Conservation (phyloP, 2,329 filamentous ascomycete species). For the Neopestalotiopsis clavispora region DNA sequence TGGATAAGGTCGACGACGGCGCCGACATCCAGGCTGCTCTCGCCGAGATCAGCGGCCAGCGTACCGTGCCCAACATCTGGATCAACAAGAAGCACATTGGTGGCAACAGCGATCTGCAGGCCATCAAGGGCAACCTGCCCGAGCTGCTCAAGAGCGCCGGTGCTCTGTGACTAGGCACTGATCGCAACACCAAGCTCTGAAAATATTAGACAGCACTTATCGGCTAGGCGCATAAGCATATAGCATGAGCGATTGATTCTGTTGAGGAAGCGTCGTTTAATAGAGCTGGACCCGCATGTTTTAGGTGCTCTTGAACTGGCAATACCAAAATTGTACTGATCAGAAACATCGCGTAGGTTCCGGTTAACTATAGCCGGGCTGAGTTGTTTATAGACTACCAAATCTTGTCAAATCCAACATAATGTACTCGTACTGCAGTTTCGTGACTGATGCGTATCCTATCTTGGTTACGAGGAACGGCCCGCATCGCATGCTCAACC, state of each 20-base stretch:
- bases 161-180: conserved; percentile 56
- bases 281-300: not conserved
- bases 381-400: not conserved
- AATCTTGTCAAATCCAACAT: not conserved
- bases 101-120: conserved; percentile 89
- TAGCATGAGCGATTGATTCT: not conserved
- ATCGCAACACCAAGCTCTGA: not conserved
- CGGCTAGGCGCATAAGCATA: not conserved
- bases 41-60: conserved; percentile 78
- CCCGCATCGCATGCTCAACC: no score
- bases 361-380: not conserved
- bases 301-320: not conserved
- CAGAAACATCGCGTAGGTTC: not conserved
- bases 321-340: not conserved
- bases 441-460: no score
- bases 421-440: no score
- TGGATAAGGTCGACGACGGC: conserved; percentile 86
- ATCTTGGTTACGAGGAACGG: no score
- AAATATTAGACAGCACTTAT: not conserved
- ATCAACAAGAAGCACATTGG: conserved; percentile 92
- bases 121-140: conserved; percentile 64
- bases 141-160: conserved; percentile 66
- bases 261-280: not conserved
- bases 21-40: conserved; percentile 83
- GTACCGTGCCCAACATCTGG: conserved; percentile 94